Evolutionary conservation across 805 yeast species (phyloP), one percentile per base, ranked within the genome.

Genomic region (Huiozyma sinensis): DNA sequence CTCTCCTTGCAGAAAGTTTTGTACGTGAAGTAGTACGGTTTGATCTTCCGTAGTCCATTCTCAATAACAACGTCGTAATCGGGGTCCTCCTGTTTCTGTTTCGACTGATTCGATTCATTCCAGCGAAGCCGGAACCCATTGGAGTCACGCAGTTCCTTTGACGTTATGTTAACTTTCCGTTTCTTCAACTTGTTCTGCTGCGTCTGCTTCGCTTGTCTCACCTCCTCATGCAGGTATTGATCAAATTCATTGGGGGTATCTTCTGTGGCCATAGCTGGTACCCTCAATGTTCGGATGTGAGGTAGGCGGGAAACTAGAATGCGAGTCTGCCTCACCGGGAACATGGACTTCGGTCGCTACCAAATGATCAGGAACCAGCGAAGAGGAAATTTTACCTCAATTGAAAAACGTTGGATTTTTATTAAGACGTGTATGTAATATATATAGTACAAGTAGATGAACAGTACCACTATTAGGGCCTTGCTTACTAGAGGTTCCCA

Each of bases 21-120:
- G 57, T 90, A 90, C 1, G 95, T 88, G 67, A 78, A 89, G 57
- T 72, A 83, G 60, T 90, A 92, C 0, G 97, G 97, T 1, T 78
- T 71, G 2, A 90, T 84, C 46, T 82, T 68, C 37, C 97, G 66
- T 41, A 85, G 64, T 2, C 74, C 64, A 0, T 83, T 85, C n/a
- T 75, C 79, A 2, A 81, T 64, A 1, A 56, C 53, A 53, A 80
- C 81, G 29, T 71, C 61, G 2, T 80, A 78, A 1, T 76, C 82
- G 38, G 78, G 79, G 2, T 75, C 69, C 45, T 73, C 79, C 50
- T 79, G 82, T 50, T 77, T 79, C 39, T 64, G 61, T 35, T 76
- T 63, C 4, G 66, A 57, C 8, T 66, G 61, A 33, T 54, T 62
- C 24, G 57, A 54, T 8, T 53, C 53, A 13, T 52, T 55, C 8